Evolutionary conservation across 2,329 filamentous ascomycete genomes (phyloP).

Genomic region (Incumbomyces delicatus): DNA sequence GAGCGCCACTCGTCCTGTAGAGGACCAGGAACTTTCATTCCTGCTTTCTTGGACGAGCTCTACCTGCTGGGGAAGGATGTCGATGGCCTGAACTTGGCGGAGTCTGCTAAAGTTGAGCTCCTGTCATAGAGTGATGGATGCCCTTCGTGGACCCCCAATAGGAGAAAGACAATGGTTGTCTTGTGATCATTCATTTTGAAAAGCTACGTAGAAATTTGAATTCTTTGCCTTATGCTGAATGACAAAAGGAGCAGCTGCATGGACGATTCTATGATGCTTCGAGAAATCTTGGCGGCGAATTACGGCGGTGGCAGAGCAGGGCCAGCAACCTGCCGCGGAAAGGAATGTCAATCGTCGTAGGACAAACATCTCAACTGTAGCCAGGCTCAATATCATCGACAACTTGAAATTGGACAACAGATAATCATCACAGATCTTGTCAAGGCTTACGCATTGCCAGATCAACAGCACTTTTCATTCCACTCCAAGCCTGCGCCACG

Average conservation of each 20-base stretch:
- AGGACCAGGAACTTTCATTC: conserved; percentile 79
- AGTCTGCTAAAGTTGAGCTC: conserved; percentile 8
- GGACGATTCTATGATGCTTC: not conserved
- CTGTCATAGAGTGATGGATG: not conserved
- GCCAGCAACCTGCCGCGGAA: not conserved
- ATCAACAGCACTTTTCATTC: no score
- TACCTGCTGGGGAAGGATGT: conserved; percentile 42
- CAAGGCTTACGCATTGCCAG: no score
- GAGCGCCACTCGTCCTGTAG: conserved; percentile 49
- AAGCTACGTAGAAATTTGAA: no score
- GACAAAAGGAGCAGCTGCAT: not conserved
- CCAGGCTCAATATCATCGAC: no score
- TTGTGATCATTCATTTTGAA: no score
- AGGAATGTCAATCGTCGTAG: no score
- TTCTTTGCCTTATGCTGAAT: no score
- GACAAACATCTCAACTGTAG: no score
- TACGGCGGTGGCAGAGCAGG: not conserved
- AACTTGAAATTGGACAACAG: not conserved
- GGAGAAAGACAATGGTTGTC: no score
- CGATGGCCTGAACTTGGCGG: conserved; percentile 28
- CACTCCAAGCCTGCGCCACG: no score
- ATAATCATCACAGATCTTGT: not conserved
- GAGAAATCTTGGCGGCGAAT: not conserved
- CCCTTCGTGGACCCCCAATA: no score
- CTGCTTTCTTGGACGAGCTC: conserved; percentile 69